Base-by-base conservation (phyloP, 768 basidiomycete genomes). In the Kwoniella dejecticola region DNA sequence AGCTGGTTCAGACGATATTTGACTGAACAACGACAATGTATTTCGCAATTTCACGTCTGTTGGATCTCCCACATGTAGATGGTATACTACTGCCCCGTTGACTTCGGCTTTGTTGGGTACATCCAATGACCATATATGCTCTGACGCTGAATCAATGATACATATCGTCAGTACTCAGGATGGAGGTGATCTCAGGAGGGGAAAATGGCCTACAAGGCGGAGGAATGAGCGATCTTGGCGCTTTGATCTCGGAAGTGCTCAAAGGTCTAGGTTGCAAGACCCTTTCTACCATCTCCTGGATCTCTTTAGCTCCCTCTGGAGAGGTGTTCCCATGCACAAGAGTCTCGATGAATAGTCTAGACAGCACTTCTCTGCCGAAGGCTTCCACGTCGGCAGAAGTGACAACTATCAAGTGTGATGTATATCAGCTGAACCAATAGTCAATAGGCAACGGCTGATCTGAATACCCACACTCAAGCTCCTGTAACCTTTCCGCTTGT, bases 11-110 rank as follows among this genome's bases (percentile, higher is more conserved):
- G 84, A 82, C 36, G 94, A 82, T 58, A 98, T 89, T 68, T 94
- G 91, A 0, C 83, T 83, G 23, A 97, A 85, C 13, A 99, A 83
- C 1, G 86, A 80, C 23, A 87, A 83, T 1, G 83, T 82, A 24
- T 89, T 87, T 3, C 93, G 87, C 11, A 85, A 80, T 19, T 77
- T 82, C 46, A 85, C 83, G 72, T 93, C 85, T 6, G 81, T 81
- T 30, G 86, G 75, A 38, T 86, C 82, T 11, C 94, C 94, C 62
- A 89, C 83, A 71, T 91, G 87, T 58, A 89, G 80, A 76, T 89
- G 92, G 80, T 96, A 97, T 2, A 89, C 87, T 53, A 98, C 74
- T 1, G 88, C 85, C 5, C 89, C 90, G 80, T 98, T 99, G 49
- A 87, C 81, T 79, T 99, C 89, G 68, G 90, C 86, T 2, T 86